Conservation (phyloP, 1,284 basidiomycete species). For the Phaffia rhodozyma region DNA sequence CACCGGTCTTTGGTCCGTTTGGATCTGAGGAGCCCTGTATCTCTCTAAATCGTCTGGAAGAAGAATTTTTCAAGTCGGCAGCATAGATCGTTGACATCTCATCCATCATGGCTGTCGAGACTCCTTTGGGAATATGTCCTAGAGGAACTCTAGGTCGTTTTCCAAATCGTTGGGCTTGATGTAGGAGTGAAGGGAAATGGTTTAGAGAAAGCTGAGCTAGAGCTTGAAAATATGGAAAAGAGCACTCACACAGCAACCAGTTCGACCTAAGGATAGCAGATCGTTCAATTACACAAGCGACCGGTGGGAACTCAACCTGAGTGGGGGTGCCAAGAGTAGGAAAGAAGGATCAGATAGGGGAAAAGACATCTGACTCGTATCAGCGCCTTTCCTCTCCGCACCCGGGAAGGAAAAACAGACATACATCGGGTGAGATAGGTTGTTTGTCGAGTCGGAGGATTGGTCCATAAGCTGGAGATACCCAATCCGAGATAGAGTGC, state of each 20-base stretch:
- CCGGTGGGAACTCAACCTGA: too few species aligned
- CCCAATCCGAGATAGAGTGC: constrained; percentile 15
- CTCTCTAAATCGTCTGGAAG: background rate
- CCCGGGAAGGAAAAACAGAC: too few species aligned
- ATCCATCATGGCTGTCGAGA: background rate
- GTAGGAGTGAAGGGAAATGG: background rate
- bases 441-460: constrained; percentile 7
- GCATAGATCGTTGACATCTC: background rate
- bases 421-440: too few species aligned
- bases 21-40: background rate
- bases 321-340: too few species aligned
- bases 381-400: too few species aligned
- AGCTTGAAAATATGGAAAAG: background rate
- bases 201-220: background rate
- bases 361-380: too few species aligned
- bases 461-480: constrained; percentile 10
- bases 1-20: background rate
- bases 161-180: background rate
- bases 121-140: background rate
- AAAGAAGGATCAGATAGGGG: too few species aligned
- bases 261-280: background rate
- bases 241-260: background rate
- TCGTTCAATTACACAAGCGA: too few species aligned
- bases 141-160: background rate
- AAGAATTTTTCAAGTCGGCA: background rate